phyloP scores from a whole-genome alignment of 208 protist genomes.

The Crithidia bombi region DNA sequence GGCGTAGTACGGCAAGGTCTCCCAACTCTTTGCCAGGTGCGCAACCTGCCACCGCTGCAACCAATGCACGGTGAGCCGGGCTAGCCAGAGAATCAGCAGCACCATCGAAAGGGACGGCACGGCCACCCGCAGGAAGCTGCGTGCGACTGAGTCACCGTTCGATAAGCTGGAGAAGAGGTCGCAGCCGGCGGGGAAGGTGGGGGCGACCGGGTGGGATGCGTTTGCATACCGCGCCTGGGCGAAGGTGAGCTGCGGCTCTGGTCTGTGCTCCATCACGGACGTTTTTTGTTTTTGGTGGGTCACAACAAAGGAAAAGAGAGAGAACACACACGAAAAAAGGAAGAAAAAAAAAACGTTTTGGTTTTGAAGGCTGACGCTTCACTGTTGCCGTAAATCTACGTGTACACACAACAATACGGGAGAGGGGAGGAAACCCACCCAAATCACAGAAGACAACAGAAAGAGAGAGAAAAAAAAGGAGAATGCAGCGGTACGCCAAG shows the following conservation, averaged over 20 bases:
- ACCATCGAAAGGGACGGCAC: constrained; percentile 31
- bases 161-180: constrained; percentile 21
- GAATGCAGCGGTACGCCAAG: too few relatives aligned
- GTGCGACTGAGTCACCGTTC: constrained; percentile 26
- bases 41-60: constrained; percentile 11
- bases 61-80: constrained; percentile 8
- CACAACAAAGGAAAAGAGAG: neutral
- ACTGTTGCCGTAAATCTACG: too few relatives aligned
- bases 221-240: constrained; percentile 33
- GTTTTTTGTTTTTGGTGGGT: neutral
- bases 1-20: constrained; percentile 25
- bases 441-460: too few relatives aligned
- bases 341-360: constrained; percentile 8
- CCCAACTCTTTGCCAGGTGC: constrained; percentile 19
- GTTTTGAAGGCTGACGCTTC: neutral
- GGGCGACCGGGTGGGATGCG: constrained; percentile 16
- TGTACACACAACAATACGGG: too few relatives aligned
- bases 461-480: too few relatives aligned
- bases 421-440: too few relatives aligned
- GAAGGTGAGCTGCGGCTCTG: constrained; percentile 21
- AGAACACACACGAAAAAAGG: constrained; percentile 18
- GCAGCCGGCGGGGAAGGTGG: constrained; percentile 27
- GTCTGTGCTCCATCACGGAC: constrained; percentile 19
- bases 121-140: constrained; percentile 14
- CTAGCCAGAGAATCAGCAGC: constrained; percentile 33